These are phyloP conservation scores for Saksenaea oblongispora DNA, from an alignment of 371 early-diverging fungal species.

Conservation along the genomic window DNA sequence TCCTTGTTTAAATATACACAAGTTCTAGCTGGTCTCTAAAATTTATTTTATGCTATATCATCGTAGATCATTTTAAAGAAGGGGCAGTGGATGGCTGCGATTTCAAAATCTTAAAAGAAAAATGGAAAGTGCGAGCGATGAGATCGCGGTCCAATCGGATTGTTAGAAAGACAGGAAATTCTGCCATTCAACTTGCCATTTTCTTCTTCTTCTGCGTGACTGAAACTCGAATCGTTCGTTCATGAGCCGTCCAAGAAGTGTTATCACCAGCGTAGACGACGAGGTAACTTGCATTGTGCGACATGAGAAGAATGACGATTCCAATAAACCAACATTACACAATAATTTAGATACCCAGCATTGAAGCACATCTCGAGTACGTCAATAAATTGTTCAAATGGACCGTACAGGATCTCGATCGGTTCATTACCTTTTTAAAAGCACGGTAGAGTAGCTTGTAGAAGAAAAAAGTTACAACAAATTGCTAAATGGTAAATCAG, in stretches of 20 bases:
- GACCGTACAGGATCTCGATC: conserved; percentile 17
- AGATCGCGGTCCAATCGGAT: conserved; percentile 4
- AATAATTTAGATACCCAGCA: conserved; percentile 8
- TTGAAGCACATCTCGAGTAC: conserved; percentile 16
- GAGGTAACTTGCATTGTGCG: not conserved
- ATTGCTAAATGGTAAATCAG: not conserved
- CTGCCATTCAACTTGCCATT: not conserved
- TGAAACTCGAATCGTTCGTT: not conserved
- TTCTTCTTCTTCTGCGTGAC: conserved; percentile 7
- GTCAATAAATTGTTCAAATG: conserved; percentile 18
- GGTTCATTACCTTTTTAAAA: conserved; percentile 12
- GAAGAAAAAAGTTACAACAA: not conserved
- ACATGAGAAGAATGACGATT: not conserved
- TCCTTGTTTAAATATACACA: not conserved
- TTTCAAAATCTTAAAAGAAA: not conserved
- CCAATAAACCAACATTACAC: not conserved
- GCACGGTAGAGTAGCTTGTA: conserved; percentile 6
- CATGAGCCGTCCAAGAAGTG: conserved; percentile 10
- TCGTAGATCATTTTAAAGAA: not conserved
- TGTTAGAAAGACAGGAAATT: conserved; percentile 2
- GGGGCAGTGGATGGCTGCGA: not conserved
- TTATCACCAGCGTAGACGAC: conserved; percentile 6
- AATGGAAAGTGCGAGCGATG: not conserved
- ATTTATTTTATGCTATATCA: not conserved
- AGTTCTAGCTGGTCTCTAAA: not conserved